Evolutionary conservation across 176 grass and related monocot species (phyloP).

Genomic region (Leersia perrieri): DNA sequence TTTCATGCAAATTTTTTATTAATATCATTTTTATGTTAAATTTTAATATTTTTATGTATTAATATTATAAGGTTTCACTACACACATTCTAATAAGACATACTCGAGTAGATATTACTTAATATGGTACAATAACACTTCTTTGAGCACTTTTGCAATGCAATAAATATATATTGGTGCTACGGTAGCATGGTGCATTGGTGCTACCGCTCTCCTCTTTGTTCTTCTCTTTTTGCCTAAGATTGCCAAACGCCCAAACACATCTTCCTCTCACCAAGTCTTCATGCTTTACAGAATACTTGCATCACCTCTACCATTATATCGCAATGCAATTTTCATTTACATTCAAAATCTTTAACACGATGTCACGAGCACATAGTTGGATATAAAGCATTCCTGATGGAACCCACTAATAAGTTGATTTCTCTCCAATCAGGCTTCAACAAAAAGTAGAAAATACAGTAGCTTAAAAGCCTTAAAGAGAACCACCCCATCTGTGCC

Average conservation of each 20-base stretch:
- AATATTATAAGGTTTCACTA: too few relatives aligned
- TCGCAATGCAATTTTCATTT: constrained; percentile 28
- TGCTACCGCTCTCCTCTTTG: neutral
- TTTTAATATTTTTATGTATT: too few relatives aligned
- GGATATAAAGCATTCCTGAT: constrained; percentile 15
- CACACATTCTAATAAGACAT: too few relatives aligned
- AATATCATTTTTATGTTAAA: too few relatives aligned
- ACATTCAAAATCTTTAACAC: constrained; percentile 25
- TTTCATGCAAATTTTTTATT: too few relatives aligned
- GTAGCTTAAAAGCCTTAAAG: neutral
- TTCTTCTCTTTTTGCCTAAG: neutral
- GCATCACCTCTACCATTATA: neutral
- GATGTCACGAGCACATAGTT: constrained; percentile 1
- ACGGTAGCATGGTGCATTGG: too few relatives aligned
- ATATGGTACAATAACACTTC: too few relatives aligned
- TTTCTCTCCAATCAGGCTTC: constrained; percentile 32
- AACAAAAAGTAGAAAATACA: neutral
- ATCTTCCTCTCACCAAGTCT: neutral
- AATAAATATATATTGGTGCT: too few relatives aligned
- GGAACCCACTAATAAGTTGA: constrained; percentile 12
- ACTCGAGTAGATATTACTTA: too few relatives aligned
- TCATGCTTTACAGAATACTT: neutral
- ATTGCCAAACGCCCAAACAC: neutral
- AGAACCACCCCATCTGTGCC: constrained; percentile 2
- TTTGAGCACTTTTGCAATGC: too few relatives aligned